phyloP scores from a whole-genome alignment of 345 rosid genomes.

The Nephelium lappaceum region DNA sequence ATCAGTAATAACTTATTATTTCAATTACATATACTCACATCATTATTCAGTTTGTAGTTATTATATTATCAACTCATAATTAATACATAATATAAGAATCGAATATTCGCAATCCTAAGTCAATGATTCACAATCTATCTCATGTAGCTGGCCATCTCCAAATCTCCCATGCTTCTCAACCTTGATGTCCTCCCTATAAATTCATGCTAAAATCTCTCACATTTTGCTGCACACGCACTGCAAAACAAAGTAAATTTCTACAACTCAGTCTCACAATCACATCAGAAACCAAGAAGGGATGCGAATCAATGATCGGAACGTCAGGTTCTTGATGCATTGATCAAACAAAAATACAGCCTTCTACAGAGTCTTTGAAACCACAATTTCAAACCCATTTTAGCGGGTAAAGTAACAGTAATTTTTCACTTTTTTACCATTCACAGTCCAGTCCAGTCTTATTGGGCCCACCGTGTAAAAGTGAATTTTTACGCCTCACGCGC shows the following conservation, averaged over 20 bases:
- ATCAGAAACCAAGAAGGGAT: not conserved
- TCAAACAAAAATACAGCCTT: too few species aligned
- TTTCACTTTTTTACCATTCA: not conserved
- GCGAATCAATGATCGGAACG: not conserved
- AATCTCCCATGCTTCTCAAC: too few species aligned
- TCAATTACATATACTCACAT: too few species aligned
- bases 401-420: not conserved
- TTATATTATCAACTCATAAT: too few species aligned
- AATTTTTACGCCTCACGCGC: slow-evolving; percentile 12
- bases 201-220: too few species aligned
- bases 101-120: too few species aligned
- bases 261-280: not conserved
- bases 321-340: not conserved
- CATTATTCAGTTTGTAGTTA: too few species aligned
- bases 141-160: too few species aligned
- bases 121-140: too few species aligned
- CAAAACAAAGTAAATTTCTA: not conserved
- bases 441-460: not conserved
- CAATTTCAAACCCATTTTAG: not conserved
- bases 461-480: not conserved
- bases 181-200: too few species aligned
- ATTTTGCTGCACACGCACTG: not conserved
- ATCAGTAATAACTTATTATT: slow-evolving; percentile 69
- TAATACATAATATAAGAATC: too few species aligned
- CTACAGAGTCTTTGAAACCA: too few species aligned